These are phyloP conservation scores for Penicillium maclennaniae DNA, from an alignment of 495 filamentous ascomycete species.

Conservation along the genomic window DNA sequence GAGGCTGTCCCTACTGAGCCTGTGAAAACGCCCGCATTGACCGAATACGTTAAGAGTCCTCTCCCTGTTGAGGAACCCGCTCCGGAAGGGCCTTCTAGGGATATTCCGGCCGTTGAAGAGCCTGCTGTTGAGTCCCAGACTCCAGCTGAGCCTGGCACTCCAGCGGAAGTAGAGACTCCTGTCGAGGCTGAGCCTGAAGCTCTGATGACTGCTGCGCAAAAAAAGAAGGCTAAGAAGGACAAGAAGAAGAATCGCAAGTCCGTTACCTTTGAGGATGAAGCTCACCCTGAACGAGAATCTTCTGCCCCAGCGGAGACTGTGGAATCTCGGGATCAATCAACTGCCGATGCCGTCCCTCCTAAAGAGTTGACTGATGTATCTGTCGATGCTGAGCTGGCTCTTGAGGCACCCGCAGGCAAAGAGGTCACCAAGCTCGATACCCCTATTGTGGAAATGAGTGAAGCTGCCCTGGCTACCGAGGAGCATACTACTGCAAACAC, in stretches of 20 bases:
- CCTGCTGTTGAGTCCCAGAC: not conserved
- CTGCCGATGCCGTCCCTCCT: not conserved
- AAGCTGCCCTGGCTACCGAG: not conserved
- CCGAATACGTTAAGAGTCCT: not conserved
- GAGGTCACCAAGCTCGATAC: not conserved
- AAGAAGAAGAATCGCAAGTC: slow-evolving; percentile 29
- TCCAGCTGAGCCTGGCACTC: not conserved
- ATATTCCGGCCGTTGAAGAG: not conserved
- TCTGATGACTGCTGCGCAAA: slow-evolving; percentile 11
- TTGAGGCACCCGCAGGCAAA: slow-evolving; percentile 1
- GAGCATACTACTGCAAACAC: not conserved
- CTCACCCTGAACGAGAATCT: slow-evolving; percentile 1
- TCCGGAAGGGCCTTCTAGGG: not conserved
- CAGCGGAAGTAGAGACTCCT: not conserved
- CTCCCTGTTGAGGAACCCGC: not conserved
- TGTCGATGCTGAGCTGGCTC: not conserved
- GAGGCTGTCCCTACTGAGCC: not conserved
- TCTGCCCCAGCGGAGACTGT: not conserved
- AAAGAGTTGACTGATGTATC: slow-evolving; percentile 3
- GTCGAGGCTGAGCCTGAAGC: slow-evolving; percentile 11
- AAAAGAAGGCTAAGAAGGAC: slow-evolving; percentile 36
- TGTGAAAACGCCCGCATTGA: not conserved
- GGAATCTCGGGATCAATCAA: not conserved
- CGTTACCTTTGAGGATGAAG: slow-evolving; percentile 10
- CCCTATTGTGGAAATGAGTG: slow-evolving; percentile 4